Evolutionary conservation across 805 yeast genomes (phyloP).

Genomic region (Candida tibetensis): DNA sequence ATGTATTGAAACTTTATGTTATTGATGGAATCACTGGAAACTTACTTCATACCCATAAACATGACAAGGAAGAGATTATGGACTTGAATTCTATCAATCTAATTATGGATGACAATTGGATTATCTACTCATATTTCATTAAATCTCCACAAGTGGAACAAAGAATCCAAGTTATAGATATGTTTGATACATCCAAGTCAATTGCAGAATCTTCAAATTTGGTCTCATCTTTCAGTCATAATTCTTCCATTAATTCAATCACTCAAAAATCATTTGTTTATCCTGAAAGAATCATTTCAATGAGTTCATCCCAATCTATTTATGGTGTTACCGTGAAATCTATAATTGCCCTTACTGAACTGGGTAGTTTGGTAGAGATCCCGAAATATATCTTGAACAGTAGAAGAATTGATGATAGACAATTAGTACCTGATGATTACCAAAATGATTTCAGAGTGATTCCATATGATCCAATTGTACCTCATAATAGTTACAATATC

Average conservation of each 20-base stretch:
- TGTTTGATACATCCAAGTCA: slow-evolving; percentile 63
- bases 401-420: slow-evolving; percentile 59
- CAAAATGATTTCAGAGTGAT: slow-evolving; percentile 53
- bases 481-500: slow-evolving; percentile 30
- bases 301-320: slow-evolving; percentile 43
- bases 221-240: slow-evolving; percentile 35
- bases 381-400: slow-evolving; percentile 71
- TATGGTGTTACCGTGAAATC: slow-evolving; percentile 61
- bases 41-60: slow-evolving; percentile 45
- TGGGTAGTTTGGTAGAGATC: slow-evolving; percentile 62
- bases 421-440: slow-evolving; percentile 50
- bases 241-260: slow-evolving; percentile 44
- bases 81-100: slow-evolving; percentile 45
- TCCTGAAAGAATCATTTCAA: slow-evolving; percentile 54
- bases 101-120: slow-evolving; percentile 80
- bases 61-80: slow-evolving; percentile 34
- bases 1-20: slow-evolving; percentile 45
- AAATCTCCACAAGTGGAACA: slow-evolving; percentile 46
- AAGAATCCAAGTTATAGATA: slow-evolving; percentile 68
- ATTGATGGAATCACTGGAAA: slow-evolving; percentile 73
- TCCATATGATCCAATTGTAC: slow-evolving; percentile 66
- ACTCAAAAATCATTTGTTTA: slow-evolving; percentile 55
- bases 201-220: slow-evolving; percentile 33
- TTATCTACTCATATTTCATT: slow-evolving; percentile 64
- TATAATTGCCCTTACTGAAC: slow-evolving; percentile 53